Evolutionary conservation across 192 early-diverging fungal genomes (phyloP), one percentile per base, ranked within the genome.

Genomic region (Coemansia sp.): DNA sequence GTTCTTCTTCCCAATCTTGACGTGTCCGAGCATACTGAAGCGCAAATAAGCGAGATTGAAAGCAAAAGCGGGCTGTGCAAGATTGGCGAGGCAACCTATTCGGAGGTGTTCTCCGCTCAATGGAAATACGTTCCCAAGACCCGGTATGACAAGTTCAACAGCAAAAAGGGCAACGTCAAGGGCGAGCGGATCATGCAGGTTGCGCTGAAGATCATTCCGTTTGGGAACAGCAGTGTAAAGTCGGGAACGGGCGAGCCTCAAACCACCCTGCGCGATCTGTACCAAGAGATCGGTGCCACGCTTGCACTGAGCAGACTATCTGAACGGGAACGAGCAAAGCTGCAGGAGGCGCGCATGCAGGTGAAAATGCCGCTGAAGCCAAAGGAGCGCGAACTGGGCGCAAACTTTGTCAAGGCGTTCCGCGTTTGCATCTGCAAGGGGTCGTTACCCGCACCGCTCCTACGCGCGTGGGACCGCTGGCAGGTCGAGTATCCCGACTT

Each of bases 81-180:
- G 77, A 86, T 96, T 51, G 93, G 91, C 41, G 94, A 96, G 64
- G 92, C 94, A 5, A 91, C 89, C 3, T 96, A 89, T 64, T 90
- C 91, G 4, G 93, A 95, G 67, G 94, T 95, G 1, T 96, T 88
- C 67, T 71, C 84, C 17, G 67, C 75, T 38, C 82, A 80, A 37
- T 80, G 82, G 78, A 70, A 74, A 14, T 79, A 79, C 41, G 70
- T 79, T 37, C 74, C 76, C 0, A 48, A 71, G 16, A 80, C 77
- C 4, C 69, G 82, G 19, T 84, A 79, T 57, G 78, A 80, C 74
- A 72, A 70, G 45, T 75, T 77, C 68, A 74, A 76, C 65, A 74
- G 74, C 68, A 67, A 75, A 62, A 71, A 66, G 53, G 67, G 67
- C 61, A 50, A 72, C 45, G 57, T 76, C 57, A 64, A 82, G 60